Conservation (phyloP, 169 alveolate genomes). For the Besnoitia besnoiti region DNA sequence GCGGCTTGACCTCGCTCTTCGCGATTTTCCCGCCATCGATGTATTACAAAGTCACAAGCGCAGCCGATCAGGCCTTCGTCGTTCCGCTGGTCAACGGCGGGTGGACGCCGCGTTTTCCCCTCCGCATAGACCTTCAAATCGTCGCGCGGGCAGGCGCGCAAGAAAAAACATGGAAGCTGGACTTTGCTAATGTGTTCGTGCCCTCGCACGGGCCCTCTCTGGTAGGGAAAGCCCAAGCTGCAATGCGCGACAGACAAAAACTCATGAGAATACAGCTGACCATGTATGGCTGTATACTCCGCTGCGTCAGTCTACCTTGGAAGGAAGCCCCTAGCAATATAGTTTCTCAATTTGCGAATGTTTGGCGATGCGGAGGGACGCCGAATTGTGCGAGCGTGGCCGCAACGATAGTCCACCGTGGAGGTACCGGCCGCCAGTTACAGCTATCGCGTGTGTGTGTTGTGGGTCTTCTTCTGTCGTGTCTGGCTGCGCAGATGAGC, state of each 20-base stretch:
- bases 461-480: neutral
- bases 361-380: too few relatives aligned
- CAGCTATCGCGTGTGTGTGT: too few relatives aligned
- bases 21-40: neutral
- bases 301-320: too few relatives aligned
- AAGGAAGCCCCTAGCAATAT: too few relatives aligned
- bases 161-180: neutral
- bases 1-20: neutral
- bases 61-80: neutral
- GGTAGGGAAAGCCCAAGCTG: neutral
- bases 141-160: neutral
- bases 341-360: too few relatives aligned
- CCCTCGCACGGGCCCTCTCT: neutral
- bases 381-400: too few relatives aligned
- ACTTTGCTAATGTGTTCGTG: neutral
- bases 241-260: neutral
- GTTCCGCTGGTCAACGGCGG: constrained; percentile 1
- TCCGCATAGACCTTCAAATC: neutral
- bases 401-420: too few relatives aligned
- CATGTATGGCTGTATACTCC: too few relatives aligned
- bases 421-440: too few relatives aligned
- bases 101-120: constrained; percentile 27
- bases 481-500: neutral
- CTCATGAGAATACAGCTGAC: too few relatives aligned
- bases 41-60: neutral